Evolutionary conservation across 177 flowering plant species (phyloP), one percentile per base, ranked within the genome.

Genomic region (Vitis hybrid): DNA sequence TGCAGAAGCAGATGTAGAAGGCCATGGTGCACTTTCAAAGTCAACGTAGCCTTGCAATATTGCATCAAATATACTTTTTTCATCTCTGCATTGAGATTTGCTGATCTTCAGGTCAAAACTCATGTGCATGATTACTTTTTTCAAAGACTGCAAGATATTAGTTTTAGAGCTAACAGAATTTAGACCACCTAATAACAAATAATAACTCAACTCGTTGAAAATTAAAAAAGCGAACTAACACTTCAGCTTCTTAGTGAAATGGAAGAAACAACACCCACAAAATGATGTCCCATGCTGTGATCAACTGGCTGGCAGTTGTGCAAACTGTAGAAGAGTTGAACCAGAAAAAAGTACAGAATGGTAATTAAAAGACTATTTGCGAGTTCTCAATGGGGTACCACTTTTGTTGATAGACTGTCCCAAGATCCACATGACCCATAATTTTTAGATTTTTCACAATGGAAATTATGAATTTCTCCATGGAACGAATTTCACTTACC

Each of bases 1-100:
- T 4, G 97, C 98, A 61, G 74, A 10, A 32, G 61, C 63, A 7
- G 99, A 88, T 77, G 93, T 91, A 24, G 89, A 76, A 72, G 94
- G 98, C 98, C 99, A 95, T 32, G 97, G 99, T 5, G 81, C 52
- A 65, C 84, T 82, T 74, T 85, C 65, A 20, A 93, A 78, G 77
- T 95, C 97, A 54, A 91, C 63, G 0, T 84, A 32, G 2, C 90
- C 96, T 63, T 77, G 51, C 41, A 77, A 53, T 55, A 95, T 76
- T 21, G 82, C 89, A 21, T 86, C 76, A 81, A 95, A 89, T 71
- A 95, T 89, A 27, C 81, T 94, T 32, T 85, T 85, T 71, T 95
- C 97, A 0, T 87, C 76, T 91, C 99, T 95, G 84, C 65, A 80
- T 56, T 32, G 66, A 58, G 71, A 66, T 32, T 65, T 18, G 54